phyloP scores from a whole-genome alignment of 176 grass and related monocot genomes.

The Avena eriantha region DNA sequence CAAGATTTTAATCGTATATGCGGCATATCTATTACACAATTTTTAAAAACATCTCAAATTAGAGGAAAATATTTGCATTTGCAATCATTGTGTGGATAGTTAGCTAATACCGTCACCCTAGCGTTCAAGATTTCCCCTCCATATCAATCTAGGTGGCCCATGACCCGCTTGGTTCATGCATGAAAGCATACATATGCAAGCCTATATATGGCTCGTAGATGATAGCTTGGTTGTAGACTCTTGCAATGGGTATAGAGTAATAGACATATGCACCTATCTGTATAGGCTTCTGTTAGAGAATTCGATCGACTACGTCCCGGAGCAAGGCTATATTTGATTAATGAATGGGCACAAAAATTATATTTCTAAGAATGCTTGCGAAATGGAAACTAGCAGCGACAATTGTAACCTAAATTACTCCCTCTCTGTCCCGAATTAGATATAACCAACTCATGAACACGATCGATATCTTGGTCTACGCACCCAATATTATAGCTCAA shows the following conservation, averaged over 20 bases:
- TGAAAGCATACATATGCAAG: constrained; percentile 3
- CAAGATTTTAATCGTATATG: background rate
- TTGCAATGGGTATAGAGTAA: background rate
- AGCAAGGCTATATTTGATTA: background rate
- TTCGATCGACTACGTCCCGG: background rate
- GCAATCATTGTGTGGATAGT: constrained; percentile 1
- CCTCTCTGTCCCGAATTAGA: too few relatives aligned
- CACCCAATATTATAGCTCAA: constrained; percentile 4
- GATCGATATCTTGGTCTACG: background rate
- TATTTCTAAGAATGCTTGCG: background rate
- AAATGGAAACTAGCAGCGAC: background rate
- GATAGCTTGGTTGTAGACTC: background rate
- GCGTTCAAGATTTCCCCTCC: background rate
- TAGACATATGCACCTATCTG: background rate
- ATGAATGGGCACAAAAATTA: background rate
- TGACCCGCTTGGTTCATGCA: background rate
- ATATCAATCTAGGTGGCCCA: background rate
- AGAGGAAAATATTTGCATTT: background rate
- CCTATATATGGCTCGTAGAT: background rate
- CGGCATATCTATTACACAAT: background rate
- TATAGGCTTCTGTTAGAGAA: background rate
- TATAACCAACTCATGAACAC: background rate
- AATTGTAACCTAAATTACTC: background rate
- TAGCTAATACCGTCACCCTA: background rate
- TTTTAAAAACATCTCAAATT: background rate